phyloP scores from a whole-genome alignment of 805 yeast species.

The Yarrowia deformans region DNA sequence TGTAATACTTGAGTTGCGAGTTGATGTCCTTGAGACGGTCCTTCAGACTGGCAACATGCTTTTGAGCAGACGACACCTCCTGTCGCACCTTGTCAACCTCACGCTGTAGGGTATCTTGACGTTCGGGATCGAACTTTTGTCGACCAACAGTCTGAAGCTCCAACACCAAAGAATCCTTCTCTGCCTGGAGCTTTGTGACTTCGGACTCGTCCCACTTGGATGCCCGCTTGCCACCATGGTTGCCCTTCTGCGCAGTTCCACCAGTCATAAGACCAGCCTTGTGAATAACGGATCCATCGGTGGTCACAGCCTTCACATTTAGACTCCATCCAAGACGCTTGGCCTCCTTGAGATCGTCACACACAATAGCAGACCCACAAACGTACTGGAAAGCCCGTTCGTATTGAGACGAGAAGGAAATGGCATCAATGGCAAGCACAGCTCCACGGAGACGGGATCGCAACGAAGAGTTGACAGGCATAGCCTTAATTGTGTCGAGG shows the following conservation, averaged over 20 bases:
- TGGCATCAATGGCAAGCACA: slow-evolving; percentile 71
- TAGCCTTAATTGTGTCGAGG: slow-evolving; percentile 72
- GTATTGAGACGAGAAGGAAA: slow-evolving; percentile 66
- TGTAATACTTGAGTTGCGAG: slow-evolving; percentile 43
- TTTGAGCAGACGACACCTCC: slow-evolving; percentile 14
- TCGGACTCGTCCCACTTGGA: slow-evolving; percentile 69
- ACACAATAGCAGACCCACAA: slow-evolving; percentile 79
- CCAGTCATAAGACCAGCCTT: slow-evolving; percentile 93
- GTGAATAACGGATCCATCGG: slow-evolving; percentile 85
- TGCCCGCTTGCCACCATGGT: slow-evolving; percentile 17
- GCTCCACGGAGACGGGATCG: slow-evolving; percentile 61
- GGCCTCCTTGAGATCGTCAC: slow-evolving; percentile 75
- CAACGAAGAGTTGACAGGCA: slow-evolving; percentile 60
- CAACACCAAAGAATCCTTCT: slow-evolving; percentile 60
- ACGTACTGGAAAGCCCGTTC: slow-evolving; percentile 83
- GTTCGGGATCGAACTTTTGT: slow-evolving; percentile 26
- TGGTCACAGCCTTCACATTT: slow-evolving; percentile 71
- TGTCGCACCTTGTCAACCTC: slow-evolving; percentile 30
- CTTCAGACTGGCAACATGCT: slow-evolving; percentile 33
- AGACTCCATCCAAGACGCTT: slow-evolving; percentile 73
- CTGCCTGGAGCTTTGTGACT: slow-evolving; percentile 58
- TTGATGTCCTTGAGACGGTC: slow-evolving; percentile 41
- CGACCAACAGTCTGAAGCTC: slow-evolving; percentile 56
- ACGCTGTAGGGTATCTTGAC: slow-evolving; percentile 18
- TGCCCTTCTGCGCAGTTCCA: slow-evolving; percentile 58